These are phyloP conservation scores for Trypanosoma congolense DNA, from an alignment of 208 protist genomes.

Conservation along the genomic window DNA sequence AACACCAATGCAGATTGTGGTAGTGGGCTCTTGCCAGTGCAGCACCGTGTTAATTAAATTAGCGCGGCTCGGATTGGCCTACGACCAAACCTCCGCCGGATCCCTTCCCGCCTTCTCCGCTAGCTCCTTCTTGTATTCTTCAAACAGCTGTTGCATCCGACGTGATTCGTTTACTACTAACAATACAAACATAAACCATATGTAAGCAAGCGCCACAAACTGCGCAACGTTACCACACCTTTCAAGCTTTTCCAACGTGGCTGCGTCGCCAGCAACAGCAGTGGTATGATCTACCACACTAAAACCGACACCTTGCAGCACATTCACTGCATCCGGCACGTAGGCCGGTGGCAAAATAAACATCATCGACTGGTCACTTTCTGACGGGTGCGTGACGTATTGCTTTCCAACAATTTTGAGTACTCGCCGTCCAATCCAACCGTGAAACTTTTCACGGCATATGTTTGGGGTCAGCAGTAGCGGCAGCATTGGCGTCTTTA, in stretches of 20 bases:
- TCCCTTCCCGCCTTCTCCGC: conserved; percentile 75
- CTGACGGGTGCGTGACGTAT: conserved; percentile 72
- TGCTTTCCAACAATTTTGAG: conserved; percentile 67
- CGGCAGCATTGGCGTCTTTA: conserved; percentile 60
- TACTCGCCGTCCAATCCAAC: conserved; percentile 54
- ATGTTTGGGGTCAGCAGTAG: conserved; percentile 59
- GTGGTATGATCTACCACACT: conserved; percentile 51
- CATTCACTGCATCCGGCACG: conserved; percentile 56
- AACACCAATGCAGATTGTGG: not conserved
- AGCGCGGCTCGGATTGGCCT: not conserved
- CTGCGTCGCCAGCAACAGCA: conserved; percentile 42
- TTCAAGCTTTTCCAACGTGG: conserved; percentile 46
- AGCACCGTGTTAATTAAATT: not conserved
- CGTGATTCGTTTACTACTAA: conserved; percentile 60
- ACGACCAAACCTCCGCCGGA: conserved; percentile 65
- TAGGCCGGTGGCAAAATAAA: conserved; percentile 72
- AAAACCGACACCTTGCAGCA: conserved; percentile 71
- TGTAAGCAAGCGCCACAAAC: conserved; percentile 53
- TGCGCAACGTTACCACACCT: conserved; percentile 64
- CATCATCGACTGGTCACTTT: conserved; percentile 71
- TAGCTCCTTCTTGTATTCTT: conserved; percentile 76
- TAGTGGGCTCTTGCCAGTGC: not conserved
- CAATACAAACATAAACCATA: conserved; percentile 72
- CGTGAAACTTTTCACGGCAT: conserved; percentile 59
- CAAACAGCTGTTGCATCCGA: conserved; percentile 51